Evolutionary conservation across 23 red algal species (phyloP).

Genomic region (Agarophyton chilense): DNA sequence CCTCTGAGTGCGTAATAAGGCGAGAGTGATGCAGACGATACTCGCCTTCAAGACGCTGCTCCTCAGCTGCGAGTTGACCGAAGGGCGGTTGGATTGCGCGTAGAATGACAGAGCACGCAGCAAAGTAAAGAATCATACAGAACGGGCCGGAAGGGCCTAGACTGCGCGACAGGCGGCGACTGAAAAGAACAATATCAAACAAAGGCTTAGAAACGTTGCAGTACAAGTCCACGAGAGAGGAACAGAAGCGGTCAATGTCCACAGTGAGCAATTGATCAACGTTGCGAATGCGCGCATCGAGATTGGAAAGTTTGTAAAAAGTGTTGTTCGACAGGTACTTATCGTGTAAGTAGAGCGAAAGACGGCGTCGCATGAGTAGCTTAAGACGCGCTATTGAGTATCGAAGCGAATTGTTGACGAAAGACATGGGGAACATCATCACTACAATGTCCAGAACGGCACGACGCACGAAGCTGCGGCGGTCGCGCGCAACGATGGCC

Average conservation of each 20-base stretch:
- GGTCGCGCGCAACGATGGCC: slow-evolving; percentile 91
- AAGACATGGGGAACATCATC: slow-evolving; percentile 95
- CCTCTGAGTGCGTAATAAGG: slow-evolving; percentile 94
- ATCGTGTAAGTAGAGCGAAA: slow-evolving; percentile 92
- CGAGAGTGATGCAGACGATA: slow-evolving; percentile 91
- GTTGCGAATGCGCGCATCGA: slow-evolving; percentile 93
- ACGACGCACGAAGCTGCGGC: slow-evolving; percentile 71
- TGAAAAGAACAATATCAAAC: slow-evolving; percentile 90
- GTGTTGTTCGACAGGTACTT: slow-evolving; percentile 86
- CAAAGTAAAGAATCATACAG: slow-evolving; percentile 95
- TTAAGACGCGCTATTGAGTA: slow-evolving; percentile 83
- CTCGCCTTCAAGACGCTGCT: slow-evolving; percentile 96
- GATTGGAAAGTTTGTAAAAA: slow-evolving; percentile 92
- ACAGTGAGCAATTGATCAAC: slow-evolving; percentile 96
- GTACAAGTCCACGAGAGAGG: slow-evolving; percentile 92
- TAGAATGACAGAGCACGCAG: slow-evolving; percentile 74
- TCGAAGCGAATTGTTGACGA: slow-evolving; percentile 92
- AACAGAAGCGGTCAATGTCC: slow-evolving; percentile 94
- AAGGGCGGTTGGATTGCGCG: slow-evolving; percentile 96
- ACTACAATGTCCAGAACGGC: slow-evolving; percentile 82
- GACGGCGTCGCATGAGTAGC: slow-evolving; percentile 74
- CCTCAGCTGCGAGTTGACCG: slow-evolving; percentile 86
- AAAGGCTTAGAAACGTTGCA: slow-evolving; percentile 95
- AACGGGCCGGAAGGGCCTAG: slow-evolving; percentile 82
- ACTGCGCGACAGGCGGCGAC: slow-evolving; percentile 61